These are phyloP conservation scores for Triangularia verruculosa DNA, from an alignment of 2,329 filamentous ascomycete species.

Conservation along the genomic window DNA sequence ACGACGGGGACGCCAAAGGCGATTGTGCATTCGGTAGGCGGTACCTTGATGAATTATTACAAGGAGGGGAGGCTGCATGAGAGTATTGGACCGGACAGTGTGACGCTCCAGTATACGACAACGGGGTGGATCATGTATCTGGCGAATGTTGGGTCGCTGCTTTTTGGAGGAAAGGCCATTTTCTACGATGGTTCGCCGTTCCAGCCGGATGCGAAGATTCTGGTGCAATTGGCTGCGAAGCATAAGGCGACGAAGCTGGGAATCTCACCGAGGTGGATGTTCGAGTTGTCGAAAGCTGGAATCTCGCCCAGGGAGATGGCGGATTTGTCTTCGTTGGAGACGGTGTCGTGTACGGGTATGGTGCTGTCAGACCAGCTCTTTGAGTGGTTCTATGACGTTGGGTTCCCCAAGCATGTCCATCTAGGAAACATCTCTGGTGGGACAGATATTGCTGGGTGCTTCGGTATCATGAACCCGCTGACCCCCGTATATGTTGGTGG, in stretches of 20 bases:
- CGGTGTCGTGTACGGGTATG: conserved; percentile 75
- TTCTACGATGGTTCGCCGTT: conserved; percentile 87
- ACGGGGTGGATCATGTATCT: conserved; percentile 92
- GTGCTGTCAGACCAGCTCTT: conserved; percentile 74
- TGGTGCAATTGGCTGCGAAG: conserved; percentile 60
- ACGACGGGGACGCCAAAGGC: conserved; percentile 84
- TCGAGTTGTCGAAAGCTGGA: conserved; percentile 64
- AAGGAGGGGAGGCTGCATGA: conserved; percentile 61
- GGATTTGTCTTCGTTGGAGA: conserved; percentile 58
- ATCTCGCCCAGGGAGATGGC: conserved; percentile 60
- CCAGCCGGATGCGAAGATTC: conserved; percentile 61
- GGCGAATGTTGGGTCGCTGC: conserved; percentile 54
- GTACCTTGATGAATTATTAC: conserved; percentile 50
- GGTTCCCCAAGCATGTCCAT: conserved; percentile 65
- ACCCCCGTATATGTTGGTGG: conserved; percentile 62
- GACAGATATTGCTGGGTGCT: conserved; percentile 67
- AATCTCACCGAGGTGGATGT: conserved; percentile 72
- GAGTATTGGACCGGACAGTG: conserved; percentile 37
- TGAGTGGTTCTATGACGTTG: conserved; percentile 73
- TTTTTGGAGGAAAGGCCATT: conserved; percentile 59
- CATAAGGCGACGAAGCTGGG: conserved; percentile 70
- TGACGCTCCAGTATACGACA: conserved; percentile 57
- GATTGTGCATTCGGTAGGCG: conserved; percentile 75
- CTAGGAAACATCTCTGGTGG: conserved; percentile 74
- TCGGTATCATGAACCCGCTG: conserved; percentile 65